Base-by-base conservation (phyloP, 2,329 filamentous ascomycete genomes). In the Pseudocercospora musae region DNA sequence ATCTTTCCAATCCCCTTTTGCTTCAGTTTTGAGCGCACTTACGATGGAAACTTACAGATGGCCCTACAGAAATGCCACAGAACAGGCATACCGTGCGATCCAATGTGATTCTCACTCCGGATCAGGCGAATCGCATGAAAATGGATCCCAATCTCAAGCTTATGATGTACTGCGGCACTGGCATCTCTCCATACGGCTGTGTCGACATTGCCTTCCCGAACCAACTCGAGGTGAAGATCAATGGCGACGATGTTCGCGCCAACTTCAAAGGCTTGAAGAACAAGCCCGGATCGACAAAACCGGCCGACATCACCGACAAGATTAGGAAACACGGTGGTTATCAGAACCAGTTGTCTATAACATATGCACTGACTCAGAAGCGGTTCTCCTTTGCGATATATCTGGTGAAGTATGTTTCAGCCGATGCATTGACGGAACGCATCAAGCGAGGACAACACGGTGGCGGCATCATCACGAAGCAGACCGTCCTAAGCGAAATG, bases 201-300 rank as follows among this genome's bases (percentile, higher is more conserved):
- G 79, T 79, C 56, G 92, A 98, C 65, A 87, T 99, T 58, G 81
- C 91, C 0, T 99, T 99, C 68, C 95, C 95, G 1, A 87, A 94
- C 70, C 92, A 97, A 77, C 90, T 95, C 31, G 95, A 99, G 74
- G 84, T 99, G 61, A 94, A 92, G 74, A 86, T 96, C 60, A 99
- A 99, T 70, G 84, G 87, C 9, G 89, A 89, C 33, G 92, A 97
- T 61, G 84, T 97, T 68, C 95, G 94, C 76, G 89, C 90, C n/a
- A 99, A 98, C 74, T 83, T 96, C 68, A 90, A 95, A 69, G 95
- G 95, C 4, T 78, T 99, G 65, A 99, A 99, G 78, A 97, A 96
- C 76, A 96, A 95, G 76, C 91, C 94, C 6, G 95, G 95, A 21
- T 96, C 95, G 49, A 99, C 95, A 44, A 88, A 92, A 71, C 95